Evolutionary conservation across 495 filamentous ascomycete genomes (phyloP), one percentile per base, ranked within the genome.

Genomic region (Evernia prunastri): DNA sequence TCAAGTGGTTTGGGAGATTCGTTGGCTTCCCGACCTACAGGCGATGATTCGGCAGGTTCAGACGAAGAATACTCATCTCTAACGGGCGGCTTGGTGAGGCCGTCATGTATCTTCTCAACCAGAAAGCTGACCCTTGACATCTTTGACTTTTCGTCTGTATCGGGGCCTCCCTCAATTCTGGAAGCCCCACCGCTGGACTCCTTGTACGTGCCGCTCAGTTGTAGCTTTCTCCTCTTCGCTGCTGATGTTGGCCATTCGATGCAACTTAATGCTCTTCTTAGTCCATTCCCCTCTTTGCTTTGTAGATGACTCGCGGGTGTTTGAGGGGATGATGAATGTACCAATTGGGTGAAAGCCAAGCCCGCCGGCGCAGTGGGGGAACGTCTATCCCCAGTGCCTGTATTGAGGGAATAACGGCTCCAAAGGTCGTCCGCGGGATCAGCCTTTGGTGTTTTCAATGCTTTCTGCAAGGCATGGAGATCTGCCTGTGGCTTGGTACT

Each of bases 351-450:
- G n/a, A 88, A 77, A 72, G 68, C 35, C 71, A 33, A 33, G 51
- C 51, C 17, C 33, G 17, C 15, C 17, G 64, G 29, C 74, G 78
- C 36, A 72, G 72, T 4, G 75, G 74, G 27, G 69, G 76, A 51
- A 68, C 63, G 0, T 68, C 67, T 6, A 70, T 69, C 42, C 68
- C 66, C 65, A 29, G 68, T 65, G 11, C 76, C 60, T 39, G 80
- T 60, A 27, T 68, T 68, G 18, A 67, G 47, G 12, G 66, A 67
- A n/a, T 66, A 95, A 25, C 88, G 86, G 67, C 87, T 90, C 92
- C 91, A 96, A n/a, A 96, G 75, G 59, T 96, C 92, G 39, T 85
- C 75, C 0, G 88, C 88, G 33, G 93, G 88, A 73, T 98, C 94
- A 51, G 86, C 84, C 63, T 89, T 86, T 31, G 90, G 90, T 0